These are phyloP conservation scores for Paraphaeosphaeria minitans DNA, from an alignment of 2,329 filamentous ascomycete species.

Conservation along the genomic window DNA sequence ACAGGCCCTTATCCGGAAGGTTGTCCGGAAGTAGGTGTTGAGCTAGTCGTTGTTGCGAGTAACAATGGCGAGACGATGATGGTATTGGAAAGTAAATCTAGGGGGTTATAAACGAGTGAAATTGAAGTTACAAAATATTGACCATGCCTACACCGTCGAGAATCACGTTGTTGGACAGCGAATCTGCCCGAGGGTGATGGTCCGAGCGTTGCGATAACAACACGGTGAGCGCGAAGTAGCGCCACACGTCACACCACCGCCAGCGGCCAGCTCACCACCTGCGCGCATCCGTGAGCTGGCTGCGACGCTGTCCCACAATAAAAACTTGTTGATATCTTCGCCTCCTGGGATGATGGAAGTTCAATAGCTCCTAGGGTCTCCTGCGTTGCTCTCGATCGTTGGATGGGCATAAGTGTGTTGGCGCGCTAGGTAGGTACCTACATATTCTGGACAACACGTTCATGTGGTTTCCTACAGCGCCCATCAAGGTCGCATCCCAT, in stretches of 20 bases:
- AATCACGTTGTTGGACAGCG: constrained; percentile 8
- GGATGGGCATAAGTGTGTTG: background rate
- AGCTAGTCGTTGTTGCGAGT: constrained; percentile 1
- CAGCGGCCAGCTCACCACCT: constrained; percentile 7
- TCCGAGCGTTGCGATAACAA: constrained; percentile 6
- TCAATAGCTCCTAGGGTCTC: background rate
- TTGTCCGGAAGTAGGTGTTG: constrained; percentile 1
- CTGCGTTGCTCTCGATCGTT: background rate
- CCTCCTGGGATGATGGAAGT: background rate
- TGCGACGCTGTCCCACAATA: constrained; percentile 5
- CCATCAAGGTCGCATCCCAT: too few species aligned
- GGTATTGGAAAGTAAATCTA: background rate
- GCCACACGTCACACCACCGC: constrained; percentile 10
- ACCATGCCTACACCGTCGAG: constrained; percentile 3
- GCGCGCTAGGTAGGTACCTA: too few species aligned
- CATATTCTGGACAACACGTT: too few species aligned
- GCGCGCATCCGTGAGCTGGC: background rate
- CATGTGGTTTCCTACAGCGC: too few species aligned
- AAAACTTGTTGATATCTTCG: constrained; percentile 3
- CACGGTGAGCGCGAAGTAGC: constrained; percentile 6
- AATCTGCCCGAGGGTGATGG: background rate
- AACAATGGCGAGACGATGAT: background rate
- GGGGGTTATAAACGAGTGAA: background rate
- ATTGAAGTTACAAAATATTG: background rate
- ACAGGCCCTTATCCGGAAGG: background rate